Conservation (phyloP, 495 filamentous ascomycete species). For the Lophiostoma macrostomum region DNA sequence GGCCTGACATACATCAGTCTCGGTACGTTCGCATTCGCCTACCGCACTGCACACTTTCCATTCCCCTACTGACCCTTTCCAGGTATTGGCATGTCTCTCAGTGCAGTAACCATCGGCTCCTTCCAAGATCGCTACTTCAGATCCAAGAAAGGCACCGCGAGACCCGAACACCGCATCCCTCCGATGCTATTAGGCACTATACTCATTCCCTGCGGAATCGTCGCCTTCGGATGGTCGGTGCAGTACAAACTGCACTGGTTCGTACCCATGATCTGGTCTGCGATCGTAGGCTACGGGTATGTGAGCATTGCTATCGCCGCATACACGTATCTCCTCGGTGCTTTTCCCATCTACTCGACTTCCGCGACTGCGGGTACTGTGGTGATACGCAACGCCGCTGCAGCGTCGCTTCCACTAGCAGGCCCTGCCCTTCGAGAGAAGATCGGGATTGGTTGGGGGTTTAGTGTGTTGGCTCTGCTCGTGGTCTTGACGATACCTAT, state of each 20-base stretch:
- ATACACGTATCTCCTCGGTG: slow-evolving; percentile 41
- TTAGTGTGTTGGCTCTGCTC: slow-evolving; percentile 14
- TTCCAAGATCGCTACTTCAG: slow-evolving; percentile 28
- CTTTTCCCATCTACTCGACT: slow-evolving; percentile 37
- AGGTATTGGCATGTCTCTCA: slow-evolving; percentile 37
- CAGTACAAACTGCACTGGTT: slow-evolving; percentile 36
- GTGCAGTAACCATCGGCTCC: slow-evolving; percentile 27
- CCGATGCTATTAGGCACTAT: slow-evolving; percentile 36
- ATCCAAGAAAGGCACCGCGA: background rate
- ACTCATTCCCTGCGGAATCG: slow-evolving; percentile 31
- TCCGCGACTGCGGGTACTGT: slow-evolving; percentile 40
- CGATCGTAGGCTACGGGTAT: slow-evolving; percentile 35
- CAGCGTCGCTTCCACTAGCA: slow-evolving; percentile 22
- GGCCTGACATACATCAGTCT: slow-evolving; percentile 42
- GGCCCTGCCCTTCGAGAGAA: slow-evolving; percentile 6
- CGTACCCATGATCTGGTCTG: slow-evolving; percentile 36
- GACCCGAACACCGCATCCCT: slow-evolving; percentile 39
- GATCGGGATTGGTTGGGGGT: slow-evolving; percentile 28
- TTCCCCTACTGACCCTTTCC: background rate
- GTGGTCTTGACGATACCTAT: slow-evolving; percentile 13
- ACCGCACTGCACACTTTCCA: background rate
- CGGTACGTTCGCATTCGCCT: slow-evolving; percentile 16
- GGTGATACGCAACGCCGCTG: slow-evolving; percentile 29
- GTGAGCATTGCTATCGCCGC: slow-evolving; percentile 37
- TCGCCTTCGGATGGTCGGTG: slow-evolving; percentile 37